Conservation (phyloP, 495 filamentous ascomycete species). For the Viridothelium virens region DNA sequence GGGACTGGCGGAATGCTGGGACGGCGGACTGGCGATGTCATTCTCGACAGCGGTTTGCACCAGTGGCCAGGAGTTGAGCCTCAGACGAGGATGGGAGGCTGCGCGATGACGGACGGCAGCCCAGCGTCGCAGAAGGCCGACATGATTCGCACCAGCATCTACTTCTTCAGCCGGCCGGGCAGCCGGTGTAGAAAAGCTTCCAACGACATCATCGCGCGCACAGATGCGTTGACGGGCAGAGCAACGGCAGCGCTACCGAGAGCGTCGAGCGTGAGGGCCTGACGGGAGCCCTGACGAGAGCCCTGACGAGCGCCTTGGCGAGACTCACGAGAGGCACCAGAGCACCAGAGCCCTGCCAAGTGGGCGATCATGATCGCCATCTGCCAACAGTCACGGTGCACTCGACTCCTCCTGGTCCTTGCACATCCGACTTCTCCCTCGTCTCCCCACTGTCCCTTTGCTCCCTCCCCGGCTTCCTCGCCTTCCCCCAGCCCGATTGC, state of each 20-base stretch:
- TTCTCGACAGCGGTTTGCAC: neutral
- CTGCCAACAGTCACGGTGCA: neutral
- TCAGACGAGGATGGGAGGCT: neutral
- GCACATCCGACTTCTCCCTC: neutral
- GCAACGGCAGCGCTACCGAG: neutral
- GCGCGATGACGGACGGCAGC: neutral
- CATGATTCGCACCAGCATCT: neutral
- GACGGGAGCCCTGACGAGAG: no score
- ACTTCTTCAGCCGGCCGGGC: neutral
- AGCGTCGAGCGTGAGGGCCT: neutral
- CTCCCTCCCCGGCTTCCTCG: neutral
- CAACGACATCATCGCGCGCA: neutral
- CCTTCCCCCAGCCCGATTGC: neutral
- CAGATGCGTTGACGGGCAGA: neutral
- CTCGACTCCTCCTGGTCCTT: neutral
- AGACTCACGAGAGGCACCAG: neutral
- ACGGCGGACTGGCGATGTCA: neutral
- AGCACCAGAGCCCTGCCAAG: neutral
- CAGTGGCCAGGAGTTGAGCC: neutral
- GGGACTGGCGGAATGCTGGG: no score
- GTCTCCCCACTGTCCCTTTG: neutral
- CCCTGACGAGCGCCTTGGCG: no score
- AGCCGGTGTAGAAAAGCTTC: neutral
- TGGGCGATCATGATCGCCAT: constrained; percentile 8
- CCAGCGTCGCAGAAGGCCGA: neutral